phyloP scores from a whole-genome alignment of 495 filamentous ascomycete genomes.

The Neurospora sp. region DNA sequence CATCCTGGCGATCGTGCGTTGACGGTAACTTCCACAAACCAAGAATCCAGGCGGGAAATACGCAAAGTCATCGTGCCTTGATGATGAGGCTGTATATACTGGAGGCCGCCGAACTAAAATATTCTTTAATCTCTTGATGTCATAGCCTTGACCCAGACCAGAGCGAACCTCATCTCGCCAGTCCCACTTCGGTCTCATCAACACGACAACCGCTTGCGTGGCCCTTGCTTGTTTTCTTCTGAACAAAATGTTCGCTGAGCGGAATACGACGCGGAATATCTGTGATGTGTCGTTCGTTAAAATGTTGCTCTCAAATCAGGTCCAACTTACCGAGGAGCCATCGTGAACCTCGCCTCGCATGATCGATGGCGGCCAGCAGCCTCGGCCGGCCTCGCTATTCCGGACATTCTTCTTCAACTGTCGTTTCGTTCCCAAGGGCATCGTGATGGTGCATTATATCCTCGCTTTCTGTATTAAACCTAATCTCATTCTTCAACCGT shows the following conservation, averaged over 20 bases:
- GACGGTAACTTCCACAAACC: not conserved
- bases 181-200: not conserved
- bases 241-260: not conserved
- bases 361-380: not conserved
- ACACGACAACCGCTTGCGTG: not conserved
- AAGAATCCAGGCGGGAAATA: not conserved
- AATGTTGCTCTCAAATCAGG: not conserved
- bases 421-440: not conserved
- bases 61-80: not conserved
- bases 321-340: not conserved
- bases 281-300: not conserved
- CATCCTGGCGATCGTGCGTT: not conserved
- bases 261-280: not conserved
- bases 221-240: not conserved
- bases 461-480: not conserved
- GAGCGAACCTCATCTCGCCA: not conserved
- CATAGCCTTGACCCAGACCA: not conserved
- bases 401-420: not conserved
- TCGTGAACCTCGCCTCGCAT: not conserved
- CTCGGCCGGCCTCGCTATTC: not conserved
- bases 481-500: constrained; percentile 9
- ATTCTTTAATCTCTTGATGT: not conserved
- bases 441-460: not conserved
- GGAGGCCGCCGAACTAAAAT: not conserved
- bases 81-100: not conserved